Percentiles rank a stretch among this genome's conserved stretches.
Conservation (phyloP, 495 filamentous ascomycete genomes). For the Podospora didyma region DNA sequence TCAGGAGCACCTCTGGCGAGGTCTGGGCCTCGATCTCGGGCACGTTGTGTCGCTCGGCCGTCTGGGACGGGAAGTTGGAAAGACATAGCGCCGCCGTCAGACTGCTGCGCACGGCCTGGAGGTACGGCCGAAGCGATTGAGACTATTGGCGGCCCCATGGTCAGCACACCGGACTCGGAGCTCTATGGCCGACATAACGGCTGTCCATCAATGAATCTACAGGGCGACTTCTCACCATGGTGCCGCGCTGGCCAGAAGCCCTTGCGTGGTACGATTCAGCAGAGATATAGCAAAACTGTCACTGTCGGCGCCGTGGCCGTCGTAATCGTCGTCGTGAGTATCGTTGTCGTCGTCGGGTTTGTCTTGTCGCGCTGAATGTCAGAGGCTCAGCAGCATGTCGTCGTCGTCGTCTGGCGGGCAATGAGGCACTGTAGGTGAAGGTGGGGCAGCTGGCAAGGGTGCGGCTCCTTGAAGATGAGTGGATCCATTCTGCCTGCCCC, state of each 20-base stretch:
- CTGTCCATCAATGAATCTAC: too few relatives aligned
- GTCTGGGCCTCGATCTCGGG: conserved; percentile 92
- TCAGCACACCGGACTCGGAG: neutral
- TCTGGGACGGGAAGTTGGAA: conserved; percentile 96
- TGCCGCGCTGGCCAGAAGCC: too few relatives aligned
- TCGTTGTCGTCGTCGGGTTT: neutral
- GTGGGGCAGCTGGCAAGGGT: neutral
- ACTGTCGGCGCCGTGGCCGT: neutral
- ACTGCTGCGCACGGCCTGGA: conserved; percentile 91
- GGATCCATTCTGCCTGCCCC: neutral
- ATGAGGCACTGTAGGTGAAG: neutral
- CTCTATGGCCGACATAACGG: too few relatives aligned
- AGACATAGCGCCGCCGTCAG: conserved; percentile 91
- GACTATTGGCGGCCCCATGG: conserved; percentile 53
- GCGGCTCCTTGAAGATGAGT: neutral
- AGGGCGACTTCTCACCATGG: too few relatives aligned
- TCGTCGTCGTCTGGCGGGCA: neutral
- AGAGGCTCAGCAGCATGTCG: neutral
- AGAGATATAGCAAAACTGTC: too few relatives aligned
- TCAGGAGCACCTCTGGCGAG: conserved; percentile 92
- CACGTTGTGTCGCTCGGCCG: conserved; percentile 93
- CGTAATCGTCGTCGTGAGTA: neutral
- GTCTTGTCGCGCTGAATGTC: too few relatives aligned
- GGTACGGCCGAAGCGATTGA: conserved; percentile 96
- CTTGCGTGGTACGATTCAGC: too few relatives aligned